Evolutionary conservation across 176 grass and related monocot species (phyloP).

Genomic region (Microstegium vimineum): DNA sequence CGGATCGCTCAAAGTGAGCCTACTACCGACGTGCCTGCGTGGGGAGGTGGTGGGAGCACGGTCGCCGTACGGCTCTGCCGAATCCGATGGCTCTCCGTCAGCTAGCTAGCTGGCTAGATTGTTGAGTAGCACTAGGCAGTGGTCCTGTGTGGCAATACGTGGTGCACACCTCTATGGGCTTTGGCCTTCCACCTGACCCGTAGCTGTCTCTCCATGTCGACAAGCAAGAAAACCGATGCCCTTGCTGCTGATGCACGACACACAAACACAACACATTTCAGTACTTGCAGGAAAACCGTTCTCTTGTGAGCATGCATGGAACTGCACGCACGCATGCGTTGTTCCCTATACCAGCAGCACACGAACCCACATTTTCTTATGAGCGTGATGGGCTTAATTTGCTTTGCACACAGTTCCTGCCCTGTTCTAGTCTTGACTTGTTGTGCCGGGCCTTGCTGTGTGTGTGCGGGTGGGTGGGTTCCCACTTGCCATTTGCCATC

Average conservation of each 20-base stretch:
- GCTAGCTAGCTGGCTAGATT: no score
- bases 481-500: no score
- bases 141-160: background rate
- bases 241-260: background rate
- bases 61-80: background rate
- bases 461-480: no score
- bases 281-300: background rate
- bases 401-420: no score
- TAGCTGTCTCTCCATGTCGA: background rate
- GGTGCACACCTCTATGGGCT: background rate
- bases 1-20: background rate
- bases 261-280: background rate
- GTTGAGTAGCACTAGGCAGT: background rate
- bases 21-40: no score
- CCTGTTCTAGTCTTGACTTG: no score
- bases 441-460: no score
- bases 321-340: no score
- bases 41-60: background rate
- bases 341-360: no score
- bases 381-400: no score
- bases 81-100: background rate
- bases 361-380: no score
- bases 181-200: no score
- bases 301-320: background rate
- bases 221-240: background rate